A percentile compares a stretch with the other conserved stretches of the same genome.
Conservation (phyloP, 2,329 filamentous ascomycete species). For the Xylariaceae sp. region DNA sequence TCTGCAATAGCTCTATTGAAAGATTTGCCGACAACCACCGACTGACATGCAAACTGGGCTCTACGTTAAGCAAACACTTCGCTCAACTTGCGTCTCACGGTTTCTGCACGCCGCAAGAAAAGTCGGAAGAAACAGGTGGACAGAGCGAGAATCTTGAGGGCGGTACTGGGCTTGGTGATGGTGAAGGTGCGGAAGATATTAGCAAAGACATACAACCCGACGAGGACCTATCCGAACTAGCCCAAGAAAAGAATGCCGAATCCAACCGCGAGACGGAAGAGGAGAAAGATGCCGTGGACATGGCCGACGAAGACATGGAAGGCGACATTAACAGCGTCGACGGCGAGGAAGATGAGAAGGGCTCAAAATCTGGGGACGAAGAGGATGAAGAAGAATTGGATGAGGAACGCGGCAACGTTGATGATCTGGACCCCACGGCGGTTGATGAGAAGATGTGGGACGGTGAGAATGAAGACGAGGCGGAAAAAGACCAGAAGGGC, state of each 20-base stretch:
- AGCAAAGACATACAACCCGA: slow-evolving; percentile 94
- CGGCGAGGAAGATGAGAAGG: slow-evolving; percentile 54
- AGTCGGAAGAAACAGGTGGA: slow-evolving; percentile 62
- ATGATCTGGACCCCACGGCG: slow-evolving; percentile 81
- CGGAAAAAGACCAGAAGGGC: slow-evolving; percentile 75
- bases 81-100: slow-evolving; percentile 74
- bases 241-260: slow-evolving; percentile 70
- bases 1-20: slow-evolving; percentile 53
- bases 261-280: slow-evolving; percentile 65
- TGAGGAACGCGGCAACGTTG: slow-evolving; percentile 84
- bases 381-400: slow-evolving; percentile 70
- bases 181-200: slow-evolving; percentile 92
- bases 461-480: slow-evolving; percentile 70
- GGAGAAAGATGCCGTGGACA: slow-evolving; percentile 81
- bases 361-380: slow-evolving; percentile 56
- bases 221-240: slow-evolving; percentile 86
- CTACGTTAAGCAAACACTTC: slow-evolving; percentile 71
- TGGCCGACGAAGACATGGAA: slow-evolving; percentile 87
- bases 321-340: slow-evolving; percentile 69
- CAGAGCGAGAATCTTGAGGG: slow-evolving; percentile 76
- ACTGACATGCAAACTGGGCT: slow-evolving; percentile 66
- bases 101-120: slow-evolving; percentile 86
- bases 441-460: slow-evolving; percentile 99
- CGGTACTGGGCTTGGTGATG: slow-evolving; percentile 90
- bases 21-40: slow-evolving; percentile 61